Base-by-base conservation (phyloP, 805 yeast species). In the Candida endomychidarum region DNA sequence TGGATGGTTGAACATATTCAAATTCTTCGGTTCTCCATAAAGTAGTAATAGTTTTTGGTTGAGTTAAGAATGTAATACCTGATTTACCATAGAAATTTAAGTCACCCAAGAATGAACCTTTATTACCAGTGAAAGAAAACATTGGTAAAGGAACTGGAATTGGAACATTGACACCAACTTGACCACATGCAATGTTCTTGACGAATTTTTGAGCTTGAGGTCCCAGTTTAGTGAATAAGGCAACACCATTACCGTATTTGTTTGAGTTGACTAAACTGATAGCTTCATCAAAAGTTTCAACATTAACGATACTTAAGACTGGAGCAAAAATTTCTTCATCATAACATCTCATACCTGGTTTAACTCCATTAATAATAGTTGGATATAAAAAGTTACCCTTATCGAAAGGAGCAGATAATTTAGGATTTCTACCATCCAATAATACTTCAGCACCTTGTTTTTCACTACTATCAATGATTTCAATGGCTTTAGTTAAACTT, bases 281-380 rank as follows among this genome's bases (percentile, higher is more conserved):
- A 26, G 87, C 85, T 54, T 80, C 86, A 53, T 82, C 86, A 38
- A 81, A 70, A 16, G 86, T 74, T 24, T 77, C 83, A 28, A 71
- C 78, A 51, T 79, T 80, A 30, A 77, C 75, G 11, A 81, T 76
- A 8, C 78, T 70, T 49, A 83, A 74, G 29, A 83, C 86, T 15
- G 89, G 89, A n/a, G 86, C 88, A 54, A 83, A 83, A 47, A 83
- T 78, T 62, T 83, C 89, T 58, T 79, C 80, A 48, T 83, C 86
- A 61, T 82, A 83, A 56, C 82, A 78, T 54, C 77, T 68, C 81
- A 81, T 80, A 41, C 85, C 86, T 21, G 82, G 81, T 58, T 75
- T 75, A 52, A 76, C 83, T 27, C 70, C 71, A 25, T 77, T 70
- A 48, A 83, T 64, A 44, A 83, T 71, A 19, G 89, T 83, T 34